These are phyloP conservation scores for Colletotrichum agaves DNA, from an alignment of 2,329 filamentous ascomycete species.

Conservation along the genomic window DNA sequence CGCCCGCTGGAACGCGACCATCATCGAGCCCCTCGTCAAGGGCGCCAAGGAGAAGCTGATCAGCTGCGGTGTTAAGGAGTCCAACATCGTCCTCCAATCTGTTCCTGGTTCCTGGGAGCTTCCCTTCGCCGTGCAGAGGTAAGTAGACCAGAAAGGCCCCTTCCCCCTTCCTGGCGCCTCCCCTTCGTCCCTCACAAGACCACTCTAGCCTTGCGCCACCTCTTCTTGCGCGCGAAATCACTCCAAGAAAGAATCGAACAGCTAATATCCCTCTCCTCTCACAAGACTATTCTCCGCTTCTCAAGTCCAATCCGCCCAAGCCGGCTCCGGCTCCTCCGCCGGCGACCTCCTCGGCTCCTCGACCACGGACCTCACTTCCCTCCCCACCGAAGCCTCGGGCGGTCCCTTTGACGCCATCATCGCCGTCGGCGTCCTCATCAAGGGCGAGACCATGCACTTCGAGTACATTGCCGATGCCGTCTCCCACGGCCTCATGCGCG, in stretches of 20 bases:
- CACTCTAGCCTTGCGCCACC: constrained; percentile 8
- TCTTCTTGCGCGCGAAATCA: background rate
- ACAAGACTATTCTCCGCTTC: constrained; percentile 83
- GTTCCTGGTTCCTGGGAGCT: constrained; percentile 97
- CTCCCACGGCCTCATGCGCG: constrained; percentile 91
- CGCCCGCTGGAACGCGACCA: constrained; percentile 90
- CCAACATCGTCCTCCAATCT: constrained; percentile 88
- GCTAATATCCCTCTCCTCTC: background rate
- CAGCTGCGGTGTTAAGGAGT: constrained; percentile 82
- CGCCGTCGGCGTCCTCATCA: constrained; percentile 95
- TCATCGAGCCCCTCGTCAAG: constrained; percentile 86
- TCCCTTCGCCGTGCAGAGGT: constrained; percentile 89
- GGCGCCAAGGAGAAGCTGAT: constrained; percentile 84
- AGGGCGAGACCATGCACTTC: constrained; percentile 99
- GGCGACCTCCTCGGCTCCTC: constrained; percentile 80
- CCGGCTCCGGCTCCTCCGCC: constrained; percentile 70
- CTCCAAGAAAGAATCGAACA: background rate
- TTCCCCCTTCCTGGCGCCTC: constrained; percentile 16
- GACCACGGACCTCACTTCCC: constrained; percentile 73
- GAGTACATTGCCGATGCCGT: constrained; percentile 97
- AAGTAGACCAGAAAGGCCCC: constrained; percentile 44
- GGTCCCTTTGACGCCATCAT: constrained; percentile 92
- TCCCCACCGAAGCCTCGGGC: constrained; percentile 56
- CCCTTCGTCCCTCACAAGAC: no score
- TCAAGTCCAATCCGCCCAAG: constrained; percentile 80